phyloP scores from a whole-genome alignment of 2,329 filamentous ascomycete species.

The Diplodia mutila region DNA sequence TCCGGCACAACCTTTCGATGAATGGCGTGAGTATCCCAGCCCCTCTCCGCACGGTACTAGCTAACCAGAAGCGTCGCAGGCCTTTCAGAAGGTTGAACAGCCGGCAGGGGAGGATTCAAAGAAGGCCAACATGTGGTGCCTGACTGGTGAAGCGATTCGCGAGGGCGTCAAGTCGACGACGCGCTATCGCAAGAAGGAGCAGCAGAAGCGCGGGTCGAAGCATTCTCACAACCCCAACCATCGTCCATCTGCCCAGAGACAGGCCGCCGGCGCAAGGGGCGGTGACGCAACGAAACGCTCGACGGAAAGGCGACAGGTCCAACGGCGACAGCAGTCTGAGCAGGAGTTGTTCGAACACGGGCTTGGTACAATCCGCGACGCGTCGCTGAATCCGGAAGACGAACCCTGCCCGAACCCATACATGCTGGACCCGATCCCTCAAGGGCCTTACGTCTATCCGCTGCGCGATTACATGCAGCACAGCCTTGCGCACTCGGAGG shows the following conservation, averaged over 20 bases:
- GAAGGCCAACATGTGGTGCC: slow-evolving; percentile 75
- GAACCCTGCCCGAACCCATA: neutral
- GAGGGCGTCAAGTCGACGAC: slow-evolving; percentile 86
- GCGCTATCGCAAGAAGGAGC: slow-evolving; percentile 50
- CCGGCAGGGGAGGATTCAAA: slow-evolving; percentile 56
- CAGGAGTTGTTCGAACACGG: neutral
- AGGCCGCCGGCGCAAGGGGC: slow-evolving; percentile 51
- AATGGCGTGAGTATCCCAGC: slow-evolving; percentile 70
- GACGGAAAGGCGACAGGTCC: neutral
- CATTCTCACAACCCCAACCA: slow-evolving; percentile 27
- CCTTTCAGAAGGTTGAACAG: slow-evolving; percentile 59
- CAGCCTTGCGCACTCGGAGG: neutral
- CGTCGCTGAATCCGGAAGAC: neutral
- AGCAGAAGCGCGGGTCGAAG: neutral
- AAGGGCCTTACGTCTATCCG: neutral
- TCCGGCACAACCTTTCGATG: slow-evolving; percentile 95
- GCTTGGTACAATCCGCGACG: neutral
- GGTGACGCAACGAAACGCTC: slow-evolving; percentile 44
- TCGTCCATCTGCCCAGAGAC: slow-evolving; percentile 43
- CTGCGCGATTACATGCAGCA: neutral
- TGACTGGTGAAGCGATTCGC: slow-evolving; percentile 69
- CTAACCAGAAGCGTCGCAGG: slow-evolving; percentile 42
- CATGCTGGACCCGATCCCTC: neutral
- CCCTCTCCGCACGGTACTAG: slow-evolving; percentile 1
- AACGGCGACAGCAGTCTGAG: neutral